Evolutionary conservation across 805 yeast species (phyloP), one percentile per base, ranked within the genome.

Genomic region (Starmerella floris): DNA sequence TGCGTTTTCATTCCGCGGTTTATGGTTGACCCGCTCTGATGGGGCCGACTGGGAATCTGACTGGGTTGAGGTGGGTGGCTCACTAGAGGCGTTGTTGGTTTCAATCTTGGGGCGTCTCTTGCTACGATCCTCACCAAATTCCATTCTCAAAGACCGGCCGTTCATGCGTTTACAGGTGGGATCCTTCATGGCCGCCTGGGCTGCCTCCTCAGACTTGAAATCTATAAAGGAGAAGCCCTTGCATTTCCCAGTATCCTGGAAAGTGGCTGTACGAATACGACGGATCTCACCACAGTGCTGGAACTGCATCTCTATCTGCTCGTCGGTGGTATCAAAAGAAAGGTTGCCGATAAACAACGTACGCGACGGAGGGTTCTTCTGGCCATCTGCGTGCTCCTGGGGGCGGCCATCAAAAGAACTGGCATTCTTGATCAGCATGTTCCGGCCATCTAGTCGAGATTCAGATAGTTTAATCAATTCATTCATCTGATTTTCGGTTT

Each of bases 211-310:
- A 50, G 77, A 78, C 49, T 67, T 73, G 64, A 87, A 88, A 61
- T 88, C 97, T 28, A 88, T 66, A 56, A 91, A 88, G 1, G 95
- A 85, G 66, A 88, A 88, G 2, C 97, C 97, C 62, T 91, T 91
- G 67, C 97, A 88, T 59, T 87, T 88, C 1, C 96, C 97, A 39
- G 81, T 67, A 59, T 88, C 98, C 63, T 91, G 85, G 62, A 88
- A 88, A n/a, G 98, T 87, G 3, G 97, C 97, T 93, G 87, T 88
- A 61, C 98, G 74, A 41, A 88, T 74, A 51, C 74, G 74, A 23
- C 68, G 63, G 45, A 93, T 88, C 49, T 81, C 85, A 31, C 97
- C 96, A 63, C 94, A 85, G 55, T 80, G 88, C 61, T 80, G 79
- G 67, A 88, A 88, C 49, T 83, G 94, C 52, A 76, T 79, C 50